Evolutionary conservation across 495 filamentous ascomycete genomes (phyloP), one percentile per base, ranked within the genome.

Genomic region (Sordaria brevicollis): DNA sequence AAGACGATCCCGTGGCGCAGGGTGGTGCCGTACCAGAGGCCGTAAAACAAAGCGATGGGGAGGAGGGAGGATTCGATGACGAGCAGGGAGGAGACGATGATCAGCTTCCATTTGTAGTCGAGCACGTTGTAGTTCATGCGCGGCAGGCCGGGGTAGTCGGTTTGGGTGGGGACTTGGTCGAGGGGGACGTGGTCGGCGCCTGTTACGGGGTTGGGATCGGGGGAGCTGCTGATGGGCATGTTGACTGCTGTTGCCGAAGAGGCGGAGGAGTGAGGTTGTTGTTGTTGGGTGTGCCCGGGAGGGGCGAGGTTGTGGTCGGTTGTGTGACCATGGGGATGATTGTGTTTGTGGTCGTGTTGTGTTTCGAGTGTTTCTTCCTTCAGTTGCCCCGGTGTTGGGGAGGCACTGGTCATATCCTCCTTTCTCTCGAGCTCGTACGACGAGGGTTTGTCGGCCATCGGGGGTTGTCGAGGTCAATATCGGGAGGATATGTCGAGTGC

Each of bases 31-130:
- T 71, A 81, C 70, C 76, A 79, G 8, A 85, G 75, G n/a, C 79
- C 77, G 70, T 85, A 85, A 73, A 79, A 85, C 33, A 85, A 73
- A 10, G 79, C 68, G 71, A 85, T 81, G 13, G 83, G 83, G 9
- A 84, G 71, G 2, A 84, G 36, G 70, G 79, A 80, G 1, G 81
- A 81, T 67, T 85, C 83, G 73, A 83, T 72, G 29, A 85, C 75
- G 2, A 86, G 76, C 5, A 86, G 77, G 1, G 68, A 68, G 25
- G 78, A 74, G 35, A 83, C 71, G 66, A 82, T 66, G 62, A 77
- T 79, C 10, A 84, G 80, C 69, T 84, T 84, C 57, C 39, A 73
- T 71, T 82, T 82, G 76, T 82, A 81, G 39, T 83, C 77, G 76
- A 79, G 72, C 39, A 84, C 69, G 54, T 79, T 79, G 73, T 84